Evolutionary conservation across 2,329 filamentous ascomycete species (phyloP).

Genomic region (Pestalotiopsis sp.): DNA sequence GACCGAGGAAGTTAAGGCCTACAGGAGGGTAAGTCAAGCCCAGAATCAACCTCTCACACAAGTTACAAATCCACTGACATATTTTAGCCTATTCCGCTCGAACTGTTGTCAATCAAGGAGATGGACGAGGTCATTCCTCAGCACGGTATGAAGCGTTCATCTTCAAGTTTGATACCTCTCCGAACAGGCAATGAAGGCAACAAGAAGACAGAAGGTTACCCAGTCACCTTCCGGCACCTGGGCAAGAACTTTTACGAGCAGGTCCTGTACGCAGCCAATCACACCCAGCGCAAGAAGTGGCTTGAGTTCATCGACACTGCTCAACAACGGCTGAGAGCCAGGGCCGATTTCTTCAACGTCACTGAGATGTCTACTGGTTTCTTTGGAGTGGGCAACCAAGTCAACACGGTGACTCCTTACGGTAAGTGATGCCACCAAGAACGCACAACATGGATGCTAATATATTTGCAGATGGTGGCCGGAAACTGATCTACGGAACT

Average conservation of each 20-base stretch:
- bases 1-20: slow-evolving; percentile 91
- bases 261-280: slow-evolving; percentile 83
- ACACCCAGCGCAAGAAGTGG: slow-evolving; percentile 90
- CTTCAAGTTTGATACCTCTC: slow-evolving; percentile 74
- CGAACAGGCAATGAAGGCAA: slow-evolving; percentile 51
- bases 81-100: slow-evolving; percentile 80
- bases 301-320: slow-evolving; percentile 93
- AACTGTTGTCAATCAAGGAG: slow-evolving; percentile 88
- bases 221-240: slow-evolving; percentile 93
- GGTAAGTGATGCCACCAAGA: slow-evolving; percentile 50
- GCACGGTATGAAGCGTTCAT: slow-evolving; percentile 79
- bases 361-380: slow-evolving; percentile 60
- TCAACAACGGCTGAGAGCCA: slow-evolving; percentile 82
- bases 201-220: slow-evolving; percentile 74
- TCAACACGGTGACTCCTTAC: slow-evolving; percentile 93
- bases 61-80: neutral
- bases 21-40: slow-evolving; percentile 61
- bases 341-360: slow-evolving; percentile 88
- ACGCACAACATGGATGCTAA: slow-evolving; percentile 17
- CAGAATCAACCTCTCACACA: neutral
- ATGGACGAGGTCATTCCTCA: slow-evolving; percentile 95
- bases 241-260: slow-evolving; percentile 94
- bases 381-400: slow-evolving; percentile 69
- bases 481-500: slow-evolving; percentile 92
- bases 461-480: slow-evolving; percentile 73